Base-by-base conservation (phyloP, 2,329 filamentous ascomycete genomes). In the Huntiella moniliformis region DNA sequence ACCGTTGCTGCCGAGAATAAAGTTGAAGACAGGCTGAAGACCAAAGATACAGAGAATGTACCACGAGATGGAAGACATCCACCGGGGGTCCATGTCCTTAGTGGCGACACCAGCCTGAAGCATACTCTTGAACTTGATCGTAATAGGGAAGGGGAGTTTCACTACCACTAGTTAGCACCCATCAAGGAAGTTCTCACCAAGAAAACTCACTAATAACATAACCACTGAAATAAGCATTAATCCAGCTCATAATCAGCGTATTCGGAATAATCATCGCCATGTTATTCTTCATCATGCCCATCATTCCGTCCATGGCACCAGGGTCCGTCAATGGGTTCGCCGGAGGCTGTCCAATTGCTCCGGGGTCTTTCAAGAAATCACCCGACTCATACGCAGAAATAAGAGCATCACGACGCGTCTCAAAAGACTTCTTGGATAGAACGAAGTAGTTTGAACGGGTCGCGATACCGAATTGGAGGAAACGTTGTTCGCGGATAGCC, bases 181-280 rank as follows among this genome's bases (percentile, higher is more conserved):
- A 39, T 5, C 12, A 39, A 33, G 5, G 16, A 36, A 11, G 10
- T 17, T 4, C 6, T 31, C 37, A n/a, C 17, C 42, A 4, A 32
- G 4, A 28, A 5, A 17, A 59, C 58, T 39, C 68, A 93, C 85
- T 85, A 52, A 98, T 95, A 41, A 98, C 91, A 58, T 95, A 98
- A 31, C 91, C 91, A 44, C 85, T 92, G 57, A 98, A 98, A 60
- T 96, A 98, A 0, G 91, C 87, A 65, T 98, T 98, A 61, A 98
- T 96, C 91, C 91, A 98, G 53, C 88, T 91, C 91, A 98, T 98
- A 54, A 98, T 98, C 59, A 98, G 65, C 4, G 87, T 96, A 63
- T 98, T 94, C 42, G 91, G 91, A 49, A 98, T 85, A 68, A 98
- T 96, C 91, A 96, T 98, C 53, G 91, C 88, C 82, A 98, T 94